Percentiles rank a stretch among this genome's conserved stretches.
These are phyloP conservation scores for Groenewaldozyma sp. DNA, from an alignment of 1,139 yeast genomes.

Conservation along the genomic window DNA sequence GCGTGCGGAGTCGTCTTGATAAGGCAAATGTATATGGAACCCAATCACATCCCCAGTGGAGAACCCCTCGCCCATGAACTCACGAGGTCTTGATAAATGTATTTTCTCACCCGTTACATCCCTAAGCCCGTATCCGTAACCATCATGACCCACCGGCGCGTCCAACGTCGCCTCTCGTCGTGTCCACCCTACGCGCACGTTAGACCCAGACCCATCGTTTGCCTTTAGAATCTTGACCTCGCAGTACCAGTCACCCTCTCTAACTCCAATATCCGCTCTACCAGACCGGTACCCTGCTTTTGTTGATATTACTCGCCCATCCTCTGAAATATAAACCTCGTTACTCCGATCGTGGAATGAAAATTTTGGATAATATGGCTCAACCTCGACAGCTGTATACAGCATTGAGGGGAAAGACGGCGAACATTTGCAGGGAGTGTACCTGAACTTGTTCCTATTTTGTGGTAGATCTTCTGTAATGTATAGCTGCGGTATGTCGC, in stretches of 20 bases:
- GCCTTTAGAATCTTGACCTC: constrained; percentile 54
- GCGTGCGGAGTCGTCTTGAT: not conserved
- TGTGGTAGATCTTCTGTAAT: constrained; percentile 68
- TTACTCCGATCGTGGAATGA: constrained; percentile 67
- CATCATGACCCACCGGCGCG: constrained; percentile 94
- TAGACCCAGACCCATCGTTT: constrained; percentile 28
- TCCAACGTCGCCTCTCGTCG: constrained; percentile 83
- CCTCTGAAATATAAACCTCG: constrained; percentile 43
- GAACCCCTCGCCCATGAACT: constrained; percentile 47
- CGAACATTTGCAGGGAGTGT: constrained; percentile 69
- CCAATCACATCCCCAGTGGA: constrained; percentile 78
- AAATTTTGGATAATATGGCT: constrained; percentile 55
- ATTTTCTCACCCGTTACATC: constrained; percentile 74
- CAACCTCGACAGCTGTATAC: constrained; percentile 67
- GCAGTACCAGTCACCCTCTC: constrained; percentile 75
- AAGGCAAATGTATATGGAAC: constrained; percentile 63
- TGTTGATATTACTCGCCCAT: constrained; percentile 41
- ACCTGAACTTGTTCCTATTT: constrained; percentile 74
- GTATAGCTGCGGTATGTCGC: constrained; percentile 30
- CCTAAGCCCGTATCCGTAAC: constrained; percentile 84
- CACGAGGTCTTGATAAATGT: constrained; percentile 61
- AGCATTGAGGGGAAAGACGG: constrained; percentile 49
- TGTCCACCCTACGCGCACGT: constrained; percentile 75
- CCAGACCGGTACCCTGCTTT: constrained; percentile 74
- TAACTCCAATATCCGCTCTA: constrained; percentile 63